Conservation (phyloP, 805 yeast species). For the Wickerhamiella vanderwaltii region DNA sequence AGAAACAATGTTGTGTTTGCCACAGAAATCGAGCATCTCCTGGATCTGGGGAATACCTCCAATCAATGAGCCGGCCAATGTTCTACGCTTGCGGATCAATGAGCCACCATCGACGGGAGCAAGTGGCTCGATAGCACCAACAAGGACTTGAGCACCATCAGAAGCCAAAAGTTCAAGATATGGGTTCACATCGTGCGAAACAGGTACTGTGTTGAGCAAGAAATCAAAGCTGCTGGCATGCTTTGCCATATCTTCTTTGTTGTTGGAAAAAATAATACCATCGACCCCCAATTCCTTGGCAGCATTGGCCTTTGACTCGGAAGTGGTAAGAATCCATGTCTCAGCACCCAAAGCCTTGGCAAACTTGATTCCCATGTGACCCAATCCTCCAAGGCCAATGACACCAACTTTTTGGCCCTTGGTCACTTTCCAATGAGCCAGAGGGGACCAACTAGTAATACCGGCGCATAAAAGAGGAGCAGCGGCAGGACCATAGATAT, state of each 20-base stretch:
- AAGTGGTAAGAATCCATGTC: conserved; percentile 45
- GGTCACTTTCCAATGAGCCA: conserved; percentile 37
- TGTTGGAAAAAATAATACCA: conserved; percentile 41
- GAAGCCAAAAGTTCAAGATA: conserved; percentile 43
- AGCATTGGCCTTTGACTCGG: conserved; percentile 38
- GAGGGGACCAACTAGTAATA: conserved; percentile 57
- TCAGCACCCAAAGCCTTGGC: conserved; percentile 55
- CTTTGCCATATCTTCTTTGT: conserved; percentile 29
- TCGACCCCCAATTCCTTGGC: conserved; percentile 46
- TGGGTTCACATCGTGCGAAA: conserved; percentile 37
- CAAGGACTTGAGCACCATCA: conserved; percentile 47
- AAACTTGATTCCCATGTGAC: conserved; percentile 47
- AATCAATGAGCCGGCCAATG: conserved; percentile 37
- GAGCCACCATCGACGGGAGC: conserved; percentile 37
- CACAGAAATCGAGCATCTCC: conserved; percentile 55
- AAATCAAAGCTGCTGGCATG: conserved; percentile 35
- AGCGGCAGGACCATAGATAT: conserved; percentile 38
- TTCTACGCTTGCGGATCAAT: conserved; percentile 34
- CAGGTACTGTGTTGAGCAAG: conserved; percentile 41
- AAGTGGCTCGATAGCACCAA: conserved; percentile 44
- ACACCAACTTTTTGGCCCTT: conserved; percentile 45
- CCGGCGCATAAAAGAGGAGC: conserved; percentile 76
- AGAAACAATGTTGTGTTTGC: conserved; percentile 44
- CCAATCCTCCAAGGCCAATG: conserved; percentile 56
- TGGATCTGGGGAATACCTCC: conserved; percentile 55